These are phyloP conservation scores for Chrysoporthe austroafricana DNA, from an alignment of 2,329 filamentous ascomycete species.

Conservation along the genomic window DNA sequence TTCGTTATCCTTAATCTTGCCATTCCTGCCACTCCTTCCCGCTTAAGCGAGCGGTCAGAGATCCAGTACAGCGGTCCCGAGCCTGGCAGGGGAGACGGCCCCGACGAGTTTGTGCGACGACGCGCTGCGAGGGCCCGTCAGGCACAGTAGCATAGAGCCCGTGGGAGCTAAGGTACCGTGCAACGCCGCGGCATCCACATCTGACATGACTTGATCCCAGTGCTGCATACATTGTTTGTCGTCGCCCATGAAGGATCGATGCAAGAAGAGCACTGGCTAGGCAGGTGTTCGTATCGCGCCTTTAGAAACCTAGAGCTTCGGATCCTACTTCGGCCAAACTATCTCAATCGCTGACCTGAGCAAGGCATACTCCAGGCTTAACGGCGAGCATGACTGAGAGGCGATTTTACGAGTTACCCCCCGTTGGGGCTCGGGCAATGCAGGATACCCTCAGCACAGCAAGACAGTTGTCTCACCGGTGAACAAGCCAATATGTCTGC, in stretches of 20 bases:
- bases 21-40: not conserved
- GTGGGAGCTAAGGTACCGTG: not conserved
- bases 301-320: constrained; percentile 1
- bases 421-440: not conserved
- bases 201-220: constrained; percentile 2
- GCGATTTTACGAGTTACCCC: not conserved
- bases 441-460: not conserved
- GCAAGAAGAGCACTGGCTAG: not conserved
- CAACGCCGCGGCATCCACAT: not conserved
- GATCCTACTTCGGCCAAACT: not conserved
- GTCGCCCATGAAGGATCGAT: constrained; percentile 1
- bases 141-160: not conserved
- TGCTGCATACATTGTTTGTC: not conserved
- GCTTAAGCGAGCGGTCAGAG: not conserved
- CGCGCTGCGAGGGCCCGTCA: not conserved
- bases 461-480: not conserved
- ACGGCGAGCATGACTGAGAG: not conserved
- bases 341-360: not conserved
- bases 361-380: not conserved
- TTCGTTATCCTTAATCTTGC: not conserved
- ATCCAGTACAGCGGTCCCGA: constrained; percentile 3
- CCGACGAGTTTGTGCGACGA: not conserved
- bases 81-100: not conserved
- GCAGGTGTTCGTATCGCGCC: constrained; percentile 6
- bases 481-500: not conserved